phyloP scores from a whole-genome alignment of 192 early-diverging fungal genomes.

The Gaertneriomyces semiglobifer region DNA sequence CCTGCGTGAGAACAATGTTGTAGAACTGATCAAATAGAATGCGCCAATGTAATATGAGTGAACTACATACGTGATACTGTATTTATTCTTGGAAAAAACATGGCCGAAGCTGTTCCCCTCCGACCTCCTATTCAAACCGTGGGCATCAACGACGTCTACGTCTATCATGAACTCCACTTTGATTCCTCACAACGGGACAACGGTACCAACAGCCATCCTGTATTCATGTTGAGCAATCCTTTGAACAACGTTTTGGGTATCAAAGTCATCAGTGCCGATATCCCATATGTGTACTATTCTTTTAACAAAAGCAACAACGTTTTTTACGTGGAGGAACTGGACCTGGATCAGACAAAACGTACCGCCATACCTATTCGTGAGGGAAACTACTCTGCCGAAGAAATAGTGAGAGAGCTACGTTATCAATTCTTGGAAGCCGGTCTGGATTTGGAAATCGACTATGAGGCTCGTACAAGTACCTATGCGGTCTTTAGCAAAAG shows the following conservation, averaged over 20 bases:
- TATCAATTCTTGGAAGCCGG: no score
- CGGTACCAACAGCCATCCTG: not conserved
- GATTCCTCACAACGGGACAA: not conserved
- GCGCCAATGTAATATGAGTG: not conserved
- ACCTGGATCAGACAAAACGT: not conserved
- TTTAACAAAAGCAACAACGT: not conserved
- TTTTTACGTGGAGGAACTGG: constrained; percentile 1
- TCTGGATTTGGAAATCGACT: no score
- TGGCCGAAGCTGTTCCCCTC: not conserved
- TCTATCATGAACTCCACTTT: not conserved
- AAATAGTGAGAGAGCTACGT: no score
- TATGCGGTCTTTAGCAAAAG: no score
- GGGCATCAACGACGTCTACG: not conserved
- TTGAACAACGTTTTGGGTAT: not conserved
- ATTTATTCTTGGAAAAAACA: not conserved
- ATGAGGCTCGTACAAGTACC: no score
- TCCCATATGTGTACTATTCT: not conserved
- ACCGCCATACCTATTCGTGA: not conserved
- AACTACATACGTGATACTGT: not conserved
- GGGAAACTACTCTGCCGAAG: not conserved
- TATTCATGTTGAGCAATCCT: not conserved
- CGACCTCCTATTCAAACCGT: not conserved
- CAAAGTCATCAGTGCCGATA: constrained; percentile 1
- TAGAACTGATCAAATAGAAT: not conserved
- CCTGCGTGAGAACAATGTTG: constrained; percentile 2